Base-by-base conservation (phyloP, 805 yeast genomes). In the Tetrapisispora fleetii region DNA sequence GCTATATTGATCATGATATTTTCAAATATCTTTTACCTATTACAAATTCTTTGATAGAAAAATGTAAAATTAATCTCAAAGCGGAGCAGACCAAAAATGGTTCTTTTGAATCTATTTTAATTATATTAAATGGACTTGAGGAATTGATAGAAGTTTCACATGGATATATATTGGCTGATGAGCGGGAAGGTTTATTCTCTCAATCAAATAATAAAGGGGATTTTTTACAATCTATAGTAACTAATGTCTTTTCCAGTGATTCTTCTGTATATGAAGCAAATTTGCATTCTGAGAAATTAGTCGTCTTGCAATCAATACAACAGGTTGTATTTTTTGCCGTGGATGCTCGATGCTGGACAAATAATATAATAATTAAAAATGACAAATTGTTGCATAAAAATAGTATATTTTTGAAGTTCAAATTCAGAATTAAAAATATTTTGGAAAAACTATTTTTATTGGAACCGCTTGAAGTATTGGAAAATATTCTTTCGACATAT, bases 381-480 rank as follows among this genome's bases (percentile, higher is more conserved):
- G 40, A 53, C 43, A 56, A 58, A 36, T 50, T 56, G 50, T 55
- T 62, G 16, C 22, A 30, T 14, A 36, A 39, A 67, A 51, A 70
- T 47, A 75, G 74, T 60, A 72, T 74, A 63, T 71, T 83, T 43
- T 59, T 80, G 52, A 76, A 81, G 58, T 69, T 86, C 59, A 87
- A 85, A 57, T 83, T 81, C 56, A 77, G 81, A 55, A 73, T 91
- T 0, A 79, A 85, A 44, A 78, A 74, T 52, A 60, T 88, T 13
- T 58, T 89, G 49, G 93, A 83, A 54, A 69, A 76, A 16, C 64
- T 85, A 43, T 82, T 81, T 64, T 71, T 71, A 2, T 57, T 85
- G 17, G 96, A 89, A 57, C 81, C 91, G 17, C 67, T 79, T 45
- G 91, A 87, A 57, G 79, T 82, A 0, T 65, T 88, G 49, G 95